Evolutionary conservation across 495 filamentous ascomycete species (phyloP).

Genomic region (Penicillium psychrofluorescens): DNA sequence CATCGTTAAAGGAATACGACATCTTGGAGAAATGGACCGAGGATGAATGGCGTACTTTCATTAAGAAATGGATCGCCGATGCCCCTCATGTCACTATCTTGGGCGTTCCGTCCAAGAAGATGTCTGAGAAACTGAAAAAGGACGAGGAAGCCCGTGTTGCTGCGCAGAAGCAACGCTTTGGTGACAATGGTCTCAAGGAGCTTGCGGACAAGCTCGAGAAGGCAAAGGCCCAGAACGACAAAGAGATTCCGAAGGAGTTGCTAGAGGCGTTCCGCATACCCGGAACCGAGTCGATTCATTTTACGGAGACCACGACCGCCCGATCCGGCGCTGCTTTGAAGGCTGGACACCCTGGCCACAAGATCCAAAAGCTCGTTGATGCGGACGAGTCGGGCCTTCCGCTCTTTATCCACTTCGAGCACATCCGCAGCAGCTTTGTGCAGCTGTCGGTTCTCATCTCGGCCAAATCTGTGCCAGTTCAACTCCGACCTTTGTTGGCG

Average conservation of each 20-base stretch:
- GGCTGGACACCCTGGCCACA: conserved; percentile 57
- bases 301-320: conserved; percentile 82
- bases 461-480: conserved; percentile 62
- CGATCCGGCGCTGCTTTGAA: conserved; percentile 72
- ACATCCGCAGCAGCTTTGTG: conserved; percentile 85
- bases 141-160: conserved; percentile 55
- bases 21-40: conserved; percentile 73
- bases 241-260: conserved; percentile 66
- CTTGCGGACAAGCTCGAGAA: conserved; percentile 68
- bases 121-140: conserved; percentile 65
- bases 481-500: conserved; percentile 71
- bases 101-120: conserved; percentile 66
- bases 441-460: conserved; percentile 71
- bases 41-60: conserved; percentile 70
- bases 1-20: conserved; percentile 66
- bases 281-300: conserved; percentile 79
- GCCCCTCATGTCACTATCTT: conserved; percentile 81
- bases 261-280: conserved; percentile 79
- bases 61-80: conserved; percentile 78
- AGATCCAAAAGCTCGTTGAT: conserved; percentile 72
- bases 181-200: conserved; percentile 59
- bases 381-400: conserved; percentile 55
- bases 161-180: conserved; percentile 52
- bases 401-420: conserved; percentile 95
- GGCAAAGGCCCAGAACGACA: conserved; percentile 75